phyloP scores from a whole-genome alignment of 2,329 filamentous ascomycete genomes.

The Fusarium hainanense region DNA sequence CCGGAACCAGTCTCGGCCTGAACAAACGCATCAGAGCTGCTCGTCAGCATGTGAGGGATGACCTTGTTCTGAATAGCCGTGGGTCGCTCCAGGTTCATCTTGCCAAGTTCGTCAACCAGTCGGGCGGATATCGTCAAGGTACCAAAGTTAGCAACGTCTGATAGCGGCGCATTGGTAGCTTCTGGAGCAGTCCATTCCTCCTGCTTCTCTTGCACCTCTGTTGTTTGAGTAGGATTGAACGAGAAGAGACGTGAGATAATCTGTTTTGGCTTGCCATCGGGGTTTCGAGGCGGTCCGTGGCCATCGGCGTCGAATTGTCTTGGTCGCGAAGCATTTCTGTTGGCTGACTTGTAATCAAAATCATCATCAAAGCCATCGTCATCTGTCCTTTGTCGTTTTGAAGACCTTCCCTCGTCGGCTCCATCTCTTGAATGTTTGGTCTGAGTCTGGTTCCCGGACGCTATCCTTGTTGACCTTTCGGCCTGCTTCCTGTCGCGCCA shows the following conservation, averaged over 20 bases:
- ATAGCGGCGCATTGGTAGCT: conserved; percentile 90
- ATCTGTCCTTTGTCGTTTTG: conserved; percentile 59
- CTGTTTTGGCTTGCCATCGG: conserved; percentile 56
- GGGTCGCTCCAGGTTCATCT: conserved; percentile 88
- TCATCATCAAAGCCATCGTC: conserved; percentile 24
- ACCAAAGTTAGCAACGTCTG: conserved; percentile 86
- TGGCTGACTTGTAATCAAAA: conserved; percentile 30
- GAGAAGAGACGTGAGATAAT: conserved; percentile 94
- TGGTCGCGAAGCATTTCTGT: conserved; percentile 24
- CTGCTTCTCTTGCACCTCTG: conserved; percentile 64
- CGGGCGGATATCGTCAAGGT: conserved; percentile 83
- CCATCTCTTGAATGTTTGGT: conserved; percentile 39
- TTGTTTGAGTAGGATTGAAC: conserved; percentile 82
- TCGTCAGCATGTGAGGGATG: conserved; percentile 80
- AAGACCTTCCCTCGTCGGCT: conserved; percentile 50
- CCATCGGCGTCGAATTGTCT: conserved; percentile 30
- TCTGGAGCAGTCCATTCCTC: conserved; percentile 68
- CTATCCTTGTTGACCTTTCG: conserved; percentile 49
- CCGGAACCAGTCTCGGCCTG: conserved; percentile 97
- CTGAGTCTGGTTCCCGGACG: conserved; percentile 34
- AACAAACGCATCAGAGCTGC: conserved; percentile 91
- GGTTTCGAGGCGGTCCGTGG: conserved; percentile 35
- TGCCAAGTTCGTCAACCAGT: conserved; percentile 85
- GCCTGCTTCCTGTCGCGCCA: conserved; percentile 91
- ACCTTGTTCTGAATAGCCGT: conserved; percentile 95